Percentiles rank a stretch among this genome's conserved stretches.
Conservation (phyloP, 495 filamentous ascomycete genomes). For the Talaromyces proteolyticus region DNA sequence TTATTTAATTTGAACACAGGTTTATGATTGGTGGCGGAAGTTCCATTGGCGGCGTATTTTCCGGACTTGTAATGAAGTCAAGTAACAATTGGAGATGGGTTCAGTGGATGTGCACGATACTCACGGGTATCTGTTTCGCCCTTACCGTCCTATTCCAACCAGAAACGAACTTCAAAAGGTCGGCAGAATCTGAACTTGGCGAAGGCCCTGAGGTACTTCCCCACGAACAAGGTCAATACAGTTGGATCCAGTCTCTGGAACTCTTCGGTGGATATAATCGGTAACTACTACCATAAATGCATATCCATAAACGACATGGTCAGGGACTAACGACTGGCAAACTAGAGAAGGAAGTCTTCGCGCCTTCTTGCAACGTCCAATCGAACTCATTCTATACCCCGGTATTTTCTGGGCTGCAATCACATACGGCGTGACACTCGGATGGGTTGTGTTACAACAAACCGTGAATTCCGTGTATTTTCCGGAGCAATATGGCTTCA, state of each 20-base stretch:
- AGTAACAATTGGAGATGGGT: not conserved
- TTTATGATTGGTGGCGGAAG: not conserved
- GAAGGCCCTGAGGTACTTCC: not conserved
- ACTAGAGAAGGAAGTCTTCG: not conserved
- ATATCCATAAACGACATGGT: not conserved
- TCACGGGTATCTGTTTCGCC: not conserved
- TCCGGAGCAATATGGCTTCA: not conserved
- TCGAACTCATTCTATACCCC: not conserved
- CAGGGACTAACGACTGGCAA: not conserved
- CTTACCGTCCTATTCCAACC: not conserved
- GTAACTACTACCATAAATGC: not conserved
- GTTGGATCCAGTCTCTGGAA: not conserved
- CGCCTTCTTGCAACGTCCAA: not conserved
- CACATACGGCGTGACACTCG: not conserved
- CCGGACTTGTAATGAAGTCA: not conserved
- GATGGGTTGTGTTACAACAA: not conserved
- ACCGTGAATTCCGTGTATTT: constrained; percentile 1
- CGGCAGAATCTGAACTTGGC: not conserved
- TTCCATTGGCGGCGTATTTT: not conserved
- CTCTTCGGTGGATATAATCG: not conserved
- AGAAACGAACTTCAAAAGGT: not conserved
- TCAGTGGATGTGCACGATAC: not conserved
- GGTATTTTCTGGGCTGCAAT: not conserved
- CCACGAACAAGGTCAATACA: not conserved
- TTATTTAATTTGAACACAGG: not conserved